phyloP scores from a whole-genome alignment of 2,329 filamentous ascomycete species.

The Zymoseptoria passerinii region DNA sequence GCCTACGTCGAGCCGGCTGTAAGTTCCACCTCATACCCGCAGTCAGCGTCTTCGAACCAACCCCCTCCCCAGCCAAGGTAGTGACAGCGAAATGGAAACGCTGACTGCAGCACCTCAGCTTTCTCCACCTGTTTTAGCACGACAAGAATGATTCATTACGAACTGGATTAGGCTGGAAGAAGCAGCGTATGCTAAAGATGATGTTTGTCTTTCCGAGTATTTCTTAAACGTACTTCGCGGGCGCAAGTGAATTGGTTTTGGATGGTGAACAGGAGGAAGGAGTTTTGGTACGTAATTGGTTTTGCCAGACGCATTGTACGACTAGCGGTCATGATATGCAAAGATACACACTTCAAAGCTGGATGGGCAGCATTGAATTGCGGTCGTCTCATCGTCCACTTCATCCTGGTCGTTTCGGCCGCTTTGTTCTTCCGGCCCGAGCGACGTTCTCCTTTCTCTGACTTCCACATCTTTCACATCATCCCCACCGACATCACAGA shows the following conservation, averaged over 20 bases:
- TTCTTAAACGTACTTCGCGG: no score
- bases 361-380: background rate
- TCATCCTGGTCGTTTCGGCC: background rate
- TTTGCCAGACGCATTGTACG: slow-evolving; percentile 1
- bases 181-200: no score
- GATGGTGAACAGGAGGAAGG: background rate
- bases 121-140: no score
- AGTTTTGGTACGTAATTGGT: background rate
- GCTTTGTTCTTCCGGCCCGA: background rate
- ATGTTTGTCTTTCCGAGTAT: no score
- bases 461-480: background rate
- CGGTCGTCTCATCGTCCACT: background rate
- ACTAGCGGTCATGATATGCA: background rate
- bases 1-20: background rate
- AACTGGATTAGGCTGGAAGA: no score
- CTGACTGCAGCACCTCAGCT: background rate
- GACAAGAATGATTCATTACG: no score
- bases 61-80: background rate
- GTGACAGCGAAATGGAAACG: background rate
- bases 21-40: background rate
- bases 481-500: background rate
- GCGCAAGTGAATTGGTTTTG: background rate
- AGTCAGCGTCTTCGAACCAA: background rate
- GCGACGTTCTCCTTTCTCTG: background rate
- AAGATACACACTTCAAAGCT: background rate